Evolutionary conservation across 2,329 filamentous ascomycete species (phyloP), one percentile per base, ranked within the genome.

Genomic region (Neopestalotiopsis rosae): DNA sequence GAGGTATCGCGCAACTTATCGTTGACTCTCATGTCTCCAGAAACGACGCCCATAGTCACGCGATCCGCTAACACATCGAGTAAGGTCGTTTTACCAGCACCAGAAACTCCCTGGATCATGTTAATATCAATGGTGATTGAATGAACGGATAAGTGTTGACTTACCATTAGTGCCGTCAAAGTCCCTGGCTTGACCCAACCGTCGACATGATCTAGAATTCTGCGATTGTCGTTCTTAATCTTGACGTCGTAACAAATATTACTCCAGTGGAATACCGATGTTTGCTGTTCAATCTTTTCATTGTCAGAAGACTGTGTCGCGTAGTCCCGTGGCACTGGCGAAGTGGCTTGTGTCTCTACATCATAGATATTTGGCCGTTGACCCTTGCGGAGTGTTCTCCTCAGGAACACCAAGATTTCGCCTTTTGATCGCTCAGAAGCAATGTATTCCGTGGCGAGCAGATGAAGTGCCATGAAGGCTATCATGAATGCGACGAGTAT

Each of bases 1-100:
- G 91, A 92, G 57, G 86, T 88, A 67, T 94, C 92, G 17, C 92
- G 88, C 61, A 89, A 89, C 20, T 86, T 86, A 2, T 92, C 92
- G 72, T 95, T 91, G 9, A 95, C 91, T n/a, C 94, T 82, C 83
- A 95, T 94, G 65, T 94, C 89, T 65, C 94, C 94, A 1, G 86
- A 87, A 12, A 95, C 88, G 24, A 92, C 90, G n/a, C 58, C 58
- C 58, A 61, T 32, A 17, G 58, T 34, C 5, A 61, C 58, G 5
- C 58, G n/a, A 14, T 82, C 80, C 78, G 69, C 65, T 28, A 73
- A 63, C 2, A 66, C 67, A 69, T 79, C 74, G 42, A 78, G 66
- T 28, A 74, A 34, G 65, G 34, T 38, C 34, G 34, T 38, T 38
- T 38, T 38, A 1, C 34, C 34, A 1, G 34, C 34, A 38, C 34